phyloP scores from a whole-genome alignment of 148 eudicot genomes.

The Rhododendron ferrugineum region DNA sequence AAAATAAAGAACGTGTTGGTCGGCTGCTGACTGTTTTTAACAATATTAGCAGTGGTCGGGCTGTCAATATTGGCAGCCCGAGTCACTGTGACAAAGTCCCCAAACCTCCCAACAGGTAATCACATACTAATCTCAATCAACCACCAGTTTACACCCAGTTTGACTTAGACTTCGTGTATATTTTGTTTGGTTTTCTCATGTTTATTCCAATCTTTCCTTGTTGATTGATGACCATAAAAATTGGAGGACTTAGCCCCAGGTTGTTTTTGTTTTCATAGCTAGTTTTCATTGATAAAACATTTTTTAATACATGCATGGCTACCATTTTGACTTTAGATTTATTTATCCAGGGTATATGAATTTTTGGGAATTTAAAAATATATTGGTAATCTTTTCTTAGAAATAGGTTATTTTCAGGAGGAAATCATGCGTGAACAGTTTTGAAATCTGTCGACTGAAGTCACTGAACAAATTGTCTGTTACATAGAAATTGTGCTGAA shows the following conservation, averaged over 20 bases:
- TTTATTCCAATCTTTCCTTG: neutral
- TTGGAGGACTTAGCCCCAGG: neutral
- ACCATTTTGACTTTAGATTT: neutral
- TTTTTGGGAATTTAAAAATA: neutral
- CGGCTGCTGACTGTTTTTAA: neutral
- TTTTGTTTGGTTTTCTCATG: slow-evolving; percentile 8
- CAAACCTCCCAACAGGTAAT: slow-evolving; percentile 11
- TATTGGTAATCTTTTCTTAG: neutral
- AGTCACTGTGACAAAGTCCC: slow-evolving; percentile 16
- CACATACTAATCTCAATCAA: slow-evolving; percentile 6
- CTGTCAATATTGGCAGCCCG: slow-evolving; percentile 60
- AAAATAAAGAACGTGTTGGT: neutral
- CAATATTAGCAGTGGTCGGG: slow-evolving; percentile 26
- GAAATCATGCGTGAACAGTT: neutral
- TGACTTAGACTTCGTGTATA: slow-evolving; percentile 10
- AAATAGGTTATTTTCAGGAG: neutral
- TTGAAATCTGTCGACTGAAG: neutral
- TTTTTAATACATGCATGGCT: neutral
- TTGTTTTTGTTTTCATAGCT: neutral
- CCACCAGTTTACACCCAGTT: neutral
- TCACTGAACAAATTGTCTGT: neutral
- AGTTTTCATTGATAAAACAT: neutral
- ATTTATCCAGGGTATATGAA: neutral
- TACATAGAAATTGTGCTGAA: neutral
- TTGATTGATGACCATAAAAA: neutral